Base-by-base conservation (phyloP, 2,329 filamentous ascomycete species). In the Claviceps sp. region DNA sequence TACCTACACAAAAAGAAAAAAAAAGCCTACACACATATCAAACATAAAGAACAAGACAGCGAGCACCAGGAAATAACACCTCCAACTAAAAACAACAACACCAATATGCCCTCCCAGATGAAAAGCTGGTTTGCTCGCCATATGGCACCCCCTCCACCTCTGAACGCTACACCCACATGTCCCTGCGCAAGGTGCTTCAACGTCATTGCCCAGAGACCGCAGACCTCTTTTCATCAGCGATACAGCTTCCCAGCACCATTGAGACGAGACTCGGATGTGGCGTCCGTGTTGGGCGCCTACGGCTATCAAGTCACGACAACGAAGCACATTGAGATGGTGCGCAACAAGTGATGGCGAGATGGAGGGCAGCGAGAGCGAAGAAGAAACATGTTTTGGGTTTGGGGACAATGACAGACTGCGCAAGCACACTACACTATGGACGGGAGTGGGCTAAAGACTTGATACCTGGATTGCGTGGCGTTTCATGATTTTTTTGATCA, bases 111-210 rank as follows among this genome's bases (percentile, higher is more conserved):
- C 55, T 67, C 64, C 38, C 54, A 59, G 49, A 60, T 56, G 46
- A 64, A 62, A 48, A 63, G 60, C 56, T 71, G 68, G 68, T 70
- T 69, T 54, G 64, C 66, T 48, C 67, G 68, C 55, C 68, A 70
- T 63, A 69, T 66, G 56, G 60, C 67, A 47, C 66, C 68, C 51
- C 65, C 65, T 17, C 68, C 68, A 2, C 67, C 68, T 46, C 59
- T 68, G 58, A 64, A 62, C 58, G 57, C 58, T 54, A 59, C 58
- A 38, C 59, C 65, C 4, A 56, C 61, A 19, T 71, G 68, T 52
- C 67, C 67, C 50, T 71, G 68, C 57, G 62, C 56, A 34, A 46
- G 48, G 43, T 57, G 56, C 56, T 58, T 53, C 57, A 58, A 57
- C 34, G 39, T 54, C 5, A 39, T 48, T 8, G 46, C 48, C 10